phyloP scores from a whole-genome alignment of 345 rosid genomes.

The Populus ilicifolia region DNA sequence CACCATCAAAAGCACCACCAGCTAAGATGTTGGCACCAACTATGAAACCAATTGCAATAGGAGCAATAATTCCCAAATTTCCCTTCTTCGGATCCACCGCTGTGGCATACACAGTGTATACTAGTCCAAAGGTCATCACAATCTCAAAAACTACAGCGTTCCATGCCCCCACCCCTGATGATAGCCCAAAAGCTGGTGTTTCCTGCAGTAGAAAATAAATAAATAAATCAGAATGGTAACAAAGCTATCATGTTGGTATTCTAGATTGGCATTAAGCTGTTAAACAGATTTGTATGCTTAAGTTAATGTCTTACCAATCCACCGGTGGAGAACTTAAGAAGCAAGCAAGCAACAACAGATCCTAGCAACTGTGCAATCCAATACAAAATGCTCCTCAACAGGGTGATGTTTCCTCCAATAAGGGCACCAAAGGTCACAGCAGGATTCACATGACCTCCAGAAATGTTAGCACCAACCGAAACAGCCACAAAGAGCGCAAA shows the following conservation, averaged over 20 bases:
- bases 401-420: slow-evolving; percentile 20
- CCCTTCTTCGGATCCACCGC: slow-evolving; percentile 27
- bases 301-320: slow-evolving; percentile 4
- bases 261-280: not conserved
- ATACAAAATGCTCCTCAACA: slow-evolving; percentile 18
- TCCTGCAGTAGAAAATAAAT: slow-evolving; percentile 12
- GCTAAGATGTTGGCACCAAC: slow-evolving; percentile 43
- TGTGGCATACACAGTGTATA: slow-evolving; percentile 26
- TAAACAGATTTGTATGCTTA: not conserved
- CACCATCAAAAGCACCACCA: slow-evolving; percentile 43
- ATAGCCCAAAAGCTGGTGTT: slow-evolving; percentile 33
- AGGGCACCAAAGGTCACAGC: slow-evolving; percentile 27
- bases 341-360: slow-evolving; percentile 25
- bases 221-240: not conserved
- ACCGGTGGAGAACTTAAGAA: slow-evolving; percentile 19
- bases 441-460: slow-evolving; percentile 24
- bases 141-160: slow-evolving; percentile 6
- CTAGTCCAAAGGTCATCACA: slow-evolving; percentile 27
- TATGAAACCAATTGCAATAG: slow-evolving; percentile 38
- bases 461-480: slow-evolving; percentile 23
- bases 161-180: slow-evolving; percentile 15
- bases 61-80: slow-evolving; percentile 27
- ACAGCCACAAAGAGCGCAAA: slow-evolving; percentile 25
- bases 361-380: slow-evolving; percentile 26
- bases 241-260: not conserved